Evolutionary conservation across 2,329 filamentous ascomycete genomes (phyloP), one percentile per base, ranked within the genome.

Genomic region (Trichothecium sympodiale): DNA sequence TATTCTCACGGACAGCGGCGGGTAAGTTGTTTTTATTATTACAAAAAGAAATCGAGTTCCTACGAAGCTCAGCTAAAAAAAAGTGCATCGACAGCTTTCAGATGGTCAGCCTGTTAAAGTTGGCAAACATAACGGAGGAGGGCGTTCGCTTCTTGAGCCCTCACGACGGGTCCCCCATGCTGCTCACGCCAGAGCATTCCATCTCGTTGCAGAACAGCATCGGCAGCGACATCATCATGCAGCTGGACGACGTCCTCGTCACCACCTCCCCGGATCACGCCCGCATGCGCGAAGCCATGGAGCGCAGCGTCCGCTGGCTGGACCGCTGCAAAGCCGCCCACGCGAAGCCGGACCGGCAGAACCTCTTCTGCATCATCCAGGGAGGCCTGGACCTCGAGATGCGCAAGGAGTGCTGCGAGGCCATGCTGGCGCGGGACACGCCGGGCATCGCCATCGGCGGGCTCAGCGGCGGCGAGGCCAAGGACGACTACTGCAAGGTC

Each of bases 221-320:
- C 51, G 91, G 91, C 44, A 94, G 86, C 43, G 91, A 98, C 60
- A 96, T 98, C 48, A 95, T 96, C 46, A 98, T 98, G 93, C 93
- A 98, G 61, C 77, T 98, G 4, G 91, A 98, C 65, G 93, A 98
- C 58, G 93, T 98, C 12, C 82, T 98, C 35, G 89, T 87, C 20
- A 96, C 91, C 0, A 98, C 91, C 0, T 95, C 87, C 0, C 89
- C 89, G 0, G 91, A 98, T 57, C 67, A 75, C 38, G 79, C 67
- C 15, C 80, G 93, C 36, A 96, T 98, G 76, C 76, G 80, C 42
- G 86, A 94, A 59, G 91, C 91, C 34, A 96, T 95, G 88, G 74
- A 91, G 52, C 80, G 91, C 37, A 94, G 86, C 37, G 77, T 98
- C 7, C 77, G 93, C 28, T 98, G 93, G 93, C 71, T 98, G 5